phyloP scores from a whole-genome alignment of 2,329 filamentous ascomycete genomes.

The Trichoderma hamatum region DNA sequence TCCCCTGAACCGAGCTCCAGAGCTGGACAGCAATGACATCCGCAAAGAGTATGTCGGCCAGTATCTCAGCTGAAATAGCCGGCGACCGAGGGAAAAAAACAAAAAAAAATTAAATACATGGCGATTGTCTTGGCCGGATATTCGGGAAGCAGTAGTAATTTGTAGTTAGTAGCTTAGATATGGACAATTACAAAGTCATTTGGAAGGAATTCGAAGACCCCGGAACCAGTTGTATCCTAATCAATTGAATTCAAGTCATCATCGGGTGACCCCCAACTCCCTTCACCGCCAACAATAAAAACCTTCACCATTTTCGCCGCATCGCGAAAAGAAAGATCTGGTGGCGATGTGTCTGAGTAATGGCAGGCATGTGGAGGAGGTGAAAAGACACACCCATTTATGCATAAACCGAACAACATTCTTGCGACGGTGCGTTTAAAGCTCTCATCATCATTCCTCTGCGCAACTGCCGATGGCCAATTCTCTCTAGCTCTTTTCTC shows the following conservation, averaged over 20 bases:
- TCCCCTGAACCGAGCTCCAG: constrained; percentile 76
- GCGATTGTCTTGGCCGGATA: not conserved
- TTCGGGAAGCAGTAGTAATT: not conserved
- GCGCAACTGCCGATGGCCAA: not conserved
- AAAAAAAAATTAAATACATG: not conserved
- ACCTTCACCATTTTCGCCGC: not conserved
- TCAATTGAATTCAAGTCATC: not conserved
- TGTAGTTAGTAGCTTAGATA: not conserved
- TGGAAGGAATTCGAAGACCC: not conserved
- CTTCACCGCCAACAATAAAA: not conserved
- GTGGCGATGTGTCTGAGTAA: not conserved
- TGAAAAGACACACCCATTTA: not conserved
- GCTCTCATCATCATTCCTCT: not conserved
- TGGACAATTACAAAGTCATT: not conserved
- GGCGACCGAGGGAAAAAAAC: not conserved
- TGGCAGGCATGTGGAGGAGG: not conserved
- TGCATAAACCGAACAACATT: not conserved
- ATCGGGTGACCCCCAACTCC: not conserved
- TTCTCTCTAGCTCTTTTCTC: not conserved
- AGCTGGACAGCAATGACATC: constrained; percentile 77
- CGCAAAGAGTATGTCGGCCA: constrained; percentile 74
- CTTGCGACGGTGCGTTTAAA: not conserved
- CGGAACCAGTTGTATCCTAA: not conserved
- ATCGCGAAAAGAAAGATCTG: not conserved
- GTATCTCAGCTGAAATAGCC: constrained; percentile 43